phyloP scores from a whole-genome alignment of 169 alveolate genomes.

The Plasmodium chabaudi region DNA sequence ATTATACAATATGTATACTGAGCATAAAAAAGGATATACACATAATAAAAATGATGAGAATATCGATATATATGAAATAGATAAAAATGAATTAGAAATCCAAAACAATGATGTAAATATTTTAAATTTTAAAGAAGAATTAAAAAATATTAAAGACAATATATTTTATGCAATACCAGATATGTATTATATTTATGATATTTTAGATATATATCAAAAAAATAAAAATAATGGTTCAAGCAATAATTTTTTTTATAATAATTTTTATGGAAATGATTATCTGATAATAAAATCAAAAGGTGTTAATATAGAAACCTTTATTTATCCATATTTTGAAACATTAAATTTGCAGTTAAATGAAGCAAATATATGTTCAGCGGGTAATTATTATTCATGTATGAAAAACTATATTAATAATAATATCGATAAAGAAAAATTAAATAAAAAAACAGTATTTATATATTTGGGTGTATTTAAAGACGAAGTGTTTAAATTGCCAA shows the following conservation, averaged over 20 bases:
- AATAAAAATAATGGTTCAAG: conserved; percentile 11
- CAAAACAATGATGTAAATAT: conserved; percentile 14
- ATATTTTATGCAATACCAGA: conserved; percentile 65
- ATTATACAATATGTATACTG: conserved; percentile 21
- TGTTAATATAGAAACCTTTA: conserved; percentile 59
- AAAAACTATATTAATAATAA: conserved; percentile 15
- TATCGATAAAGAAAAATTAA: background rate
- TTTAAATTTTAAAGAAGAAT: conserved; percentile 20
- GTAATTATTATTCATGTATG: conserved; percentile 52
- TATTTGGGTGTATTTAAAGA: conserved; percentile 61
- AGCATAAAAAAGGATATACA: background rate
- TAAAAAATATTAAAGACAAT: conserved; percentile 43
- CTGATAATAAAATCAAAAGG: conserved; percentile 64
- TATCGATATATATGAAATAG: conserved; percentile 39
- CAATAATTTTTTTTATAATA: conserved; percentile 35
- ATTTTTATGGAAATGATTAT: conserved; percentile 66
- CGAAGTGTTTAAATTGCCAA: conserved; percentile 55
- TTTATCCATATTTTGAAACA: conserved; percentile 69
- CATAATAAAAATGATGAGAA: conserved; percentile 11
- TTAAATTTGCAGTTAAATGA: conserved; percentile 50
- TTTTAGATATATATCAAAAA: conserved; percentile 13
- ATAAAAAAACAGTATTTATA: conserved; percentile 37
- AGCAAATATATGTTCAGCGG: conserved; percentile 10
- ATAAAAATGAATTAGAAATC: conserved; percentile 20
- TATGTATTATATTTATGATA: conserved; percentile 26